phyloP scores from a whole-genome alignment of 2,329 filamentous ascomycete species.

The Ceratocystis huliohia region DNA sequence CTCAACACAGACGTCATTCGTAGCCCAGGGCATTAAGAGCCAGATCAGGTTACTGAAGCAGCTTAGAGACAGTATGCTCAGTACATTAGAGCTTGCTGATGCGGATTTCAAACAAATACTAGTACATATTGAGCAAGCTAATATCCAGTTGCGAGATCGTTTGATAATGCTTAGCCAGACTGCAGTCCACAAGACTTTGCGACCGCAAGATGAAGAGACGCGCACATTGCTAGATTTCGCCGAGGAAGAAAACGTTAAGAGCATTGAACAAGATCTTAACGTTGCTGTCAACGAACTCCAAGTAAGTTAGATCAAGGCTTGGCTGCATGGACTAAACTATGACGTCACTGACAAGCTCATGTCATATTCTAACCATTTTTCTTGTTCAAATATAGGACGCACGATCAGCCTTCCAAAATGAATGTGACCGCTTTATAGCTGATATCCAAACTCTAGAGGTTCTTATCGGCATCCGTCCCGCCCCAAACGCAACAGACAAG shows the following conservation, averaged over 20 bases:
- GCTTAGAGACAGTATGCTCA: slow-evolving; percentile 39
- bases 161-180: slow-evolving; percentile 53
- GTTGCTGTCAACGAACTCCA: slow-evolving; percentile 59
- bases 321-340: not conserved
- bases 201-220: slow-evolving; percentile 44
- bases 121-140: slow-evolving; percentile 52
- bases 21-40: slow-evolving; percentile 48
- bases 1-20: slow-evolving; percentile 54
- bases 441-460: slow-evolving; percentile 56
- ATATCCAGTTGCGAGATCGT: slow-evolving; percentile 51
- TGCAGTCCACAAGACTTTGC: slow-evolving; percentile 50
- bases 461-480: slow-evolving; percentile 32
- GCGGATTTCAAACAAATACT: slow-evolving; percentile 50
- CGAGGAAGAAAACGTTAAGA: slow-evolving; percentile 56
- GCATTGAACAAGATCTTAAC: slow-evolving; percentile 53
- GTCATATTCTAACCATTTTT: not conserved
- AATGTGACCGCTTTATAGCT: slow-evolving; percentile 61
- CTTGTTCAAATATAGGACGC: slow-evolving; percentile 30
- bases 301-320: slow-evolving; percentile 31
- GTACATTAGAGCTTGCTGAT: slow-evolving; percentile 45
- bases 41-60: slow-evolving; percentile 41
- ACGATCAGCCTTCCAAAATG: slow-evolving; percentile 62
- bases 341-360: not conserved
- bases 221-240: slow-evolving; percentile 64
- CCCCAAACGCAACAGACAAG: slow-evolving; percentile 26